Evolutionary conservation across 1,284 basidiomycete genomes (phyloP), one percentile per base, ranked within the genome.

Genomic region (Fomitopsis palustris): DNA sequence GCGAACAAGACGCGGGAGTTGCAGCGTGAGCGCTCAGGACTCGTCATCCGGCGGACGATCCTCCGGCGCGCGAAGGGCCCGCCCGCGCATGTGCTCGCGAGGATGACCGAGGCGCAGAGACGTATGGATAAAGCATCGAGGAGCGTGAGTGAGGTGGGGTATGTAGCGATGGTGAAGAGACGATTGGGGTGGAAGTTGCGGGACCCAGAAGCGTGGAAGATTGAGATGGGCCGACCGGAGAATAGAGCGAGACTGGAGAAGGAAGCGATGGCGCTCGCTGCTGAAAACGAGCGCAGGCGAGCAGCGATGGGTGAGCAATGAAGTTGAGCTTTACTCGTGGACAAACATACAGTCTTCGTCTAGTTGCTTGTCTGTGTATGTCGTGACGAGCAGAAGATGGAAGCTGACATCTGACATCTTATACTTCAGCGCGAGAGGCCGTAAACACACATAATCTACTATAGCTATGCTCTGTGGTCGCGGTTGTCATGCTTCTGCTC

Each of bases 1-100:
- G 74, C 69, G 10, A 88, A 90, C 72, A 87, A 86, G 71, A 86
- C 84, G 1, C 77, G 78, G 3, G 83, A 86, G 66, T 75, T 73
- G 1, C 75, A 77, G 60, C 81, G 87, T 1, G 87, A 89, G 67
- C 77, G 79, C 1, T 75, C 77, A 0, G 91, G 90, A 0, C 85
- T 87, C 66, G 70, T 86, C 21, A 74, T 82, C 5, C 65, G 65
- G 1, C 67, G 75, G n/a, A 84, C 84, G 1, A 64, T 82, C 12
- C 65, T 65, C 54, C 80, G 84, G 29, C 74, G 75, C 67, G 72
- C 77, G 6, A 70, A 81, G 63, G 81, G 82, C 0, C 85, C 86
- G 0, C 90, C 91, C 0, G 81, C 87, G 0, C 83, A 84, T 63
- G 63, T 88, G 3, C 74, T 85, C 5, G 70, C 68, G 23, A 74